Evolutionary conservation across 176 grass and related monocot genomes (phyloP).

Genomic region (Raddia guianensis): DNA sequence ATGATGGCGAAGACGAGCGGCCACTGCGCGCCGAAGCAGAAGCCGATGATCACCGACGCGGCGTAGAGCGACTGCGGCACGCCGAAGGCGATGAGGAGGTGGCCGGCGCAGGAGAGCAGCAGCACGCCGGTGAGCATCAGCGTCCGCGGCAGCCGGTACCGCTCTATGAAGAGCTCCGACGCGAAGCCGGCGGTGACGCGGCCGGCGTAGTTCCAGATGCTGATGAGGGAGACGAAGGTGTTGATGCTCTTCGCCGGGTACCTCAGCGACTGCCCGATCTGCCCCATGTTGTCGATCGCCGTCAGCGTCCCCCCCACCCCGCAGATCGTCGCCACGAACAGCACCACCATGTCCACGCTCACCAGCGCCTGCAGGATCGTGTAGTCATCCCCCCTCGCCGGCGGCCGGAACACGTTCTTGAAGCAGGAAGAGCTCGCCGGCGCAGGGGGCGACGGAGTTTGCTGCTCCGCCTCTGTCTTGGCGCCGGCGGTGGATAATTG

Average conservation of each 20-base stretch:
- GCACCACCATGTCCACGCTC: conserved; percentile 73
- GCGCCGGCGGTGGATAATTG: background rate
- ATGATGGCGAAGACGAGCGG: conserved; percentile 82
- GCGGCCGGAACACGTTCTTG: conserved; percentile 49
- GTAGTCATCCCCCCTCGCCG: conserved; percentile 69
- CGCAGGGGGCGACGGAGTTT: background rate
- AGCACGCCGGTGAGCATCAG: conserved; percentile 56
- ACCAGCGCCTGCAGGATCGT: conserved; percentile 69
- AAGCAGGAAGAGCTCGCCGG: background rate
- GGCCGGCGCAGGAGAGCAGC: conserved; percentile 66
- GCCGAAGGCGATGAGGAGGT: conserved; percentile 67
- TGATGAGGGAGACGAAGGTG: conserved; percentile 87
- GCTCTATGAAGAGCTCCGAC: conserved; percentile 55
- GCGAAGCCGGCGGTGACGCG: conserved; percentile 69
- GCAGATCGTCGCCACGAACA: conserved; percentile 72
- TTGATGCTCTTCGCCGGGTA: conserved; percentile 55
- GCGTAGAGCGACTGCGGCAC: conserved; percentile 58
- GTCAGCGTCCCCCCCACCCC: conserved; percentile 77
- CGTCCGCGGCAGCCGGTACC: conserved; percentile 56
- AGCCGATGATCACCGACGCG: conserved; percentile 64
- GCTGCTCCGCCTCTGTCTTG: background rate
- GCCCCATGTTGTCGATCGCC: conserved; percentile 94
- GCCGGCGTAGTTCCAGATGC: conserved; percentile 96
- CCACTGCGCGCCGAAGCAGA: conserved; percentile 93
- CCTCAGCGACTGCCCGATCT: conserved; percentile 66